Conservation (phyloP, 2,329 filamentous ascomycete species). For the Verticillium nubilum region DNA sequence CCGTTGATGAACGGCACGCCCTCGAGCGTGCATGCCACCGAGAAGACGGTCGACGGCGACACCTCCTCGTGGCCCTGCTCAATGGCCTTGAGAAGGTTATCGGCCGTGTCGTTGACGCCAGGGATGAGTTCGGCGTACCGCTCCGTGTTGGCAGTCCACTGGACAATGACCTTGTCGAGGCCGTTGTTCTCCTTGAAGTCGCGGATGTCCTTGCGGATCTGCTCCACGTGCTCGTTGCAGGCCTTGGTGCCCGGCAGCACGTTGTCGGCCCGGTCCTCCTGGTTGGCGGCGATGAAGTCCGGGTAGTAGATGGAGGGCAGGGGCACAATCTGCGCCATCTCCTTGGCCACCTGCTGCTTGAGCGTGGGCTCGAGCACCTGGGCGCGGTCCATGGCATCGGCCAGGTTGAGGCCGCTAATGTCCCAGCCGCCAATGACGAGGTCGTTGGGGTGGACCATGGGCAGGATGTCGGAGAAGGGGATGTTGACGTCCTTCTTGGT, state of each 20-base stretch:
- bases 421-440: slow-evolving; percentile 96
- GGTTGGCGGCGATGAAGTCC: slow-evolving; percentile 98
- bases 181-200: slow-evolving; percentile 83
- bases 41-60: slow-evolving; percentile 93
- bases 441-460: slow-evolving; percentile 97
- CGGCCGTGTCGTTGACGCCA: slow-evolving; percentile 93
- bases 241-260: slow-evolving; percentile 78
- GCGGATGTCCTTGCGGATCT: slow-evolving; percentile 85
- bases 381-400: slow-evolving; percentile 91
- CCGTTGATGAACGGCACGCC: slow-evolving; percentile 95
- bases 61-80: slow-evolving; percentile 83
- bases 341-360: slow-evolving; percentile 84
- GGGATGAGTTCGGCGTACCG: slow-evolving; percentile 83
- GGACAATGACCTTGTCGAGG: slow-evolving; percentile 92
- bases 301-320: slow-evolving; percentile 97
- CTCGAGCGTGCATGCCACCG: slow-evolving; percentile 90
- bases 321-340: slow-evolving; percentile 84
- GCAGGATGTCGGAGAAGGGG: slow-evolving; percentile 88
- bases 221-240: slow-evolving; percentile 80
- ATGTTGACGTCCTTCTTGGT: slow-evolving; percentile 91
- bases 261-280: slow-evolving; percentile 94
- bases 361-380: slow-evolving; percentile 92
- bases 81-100: slow-evolving; percentile 86
- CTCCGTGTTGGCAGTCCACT: slow-evolving; percentile 99
- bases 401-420: slow-evolving; percentile 85